Evolutionary conservation across 2,329 filamentous ascomycete species (phyloP).

Genomic region (Elsinoe australis): DNA sequence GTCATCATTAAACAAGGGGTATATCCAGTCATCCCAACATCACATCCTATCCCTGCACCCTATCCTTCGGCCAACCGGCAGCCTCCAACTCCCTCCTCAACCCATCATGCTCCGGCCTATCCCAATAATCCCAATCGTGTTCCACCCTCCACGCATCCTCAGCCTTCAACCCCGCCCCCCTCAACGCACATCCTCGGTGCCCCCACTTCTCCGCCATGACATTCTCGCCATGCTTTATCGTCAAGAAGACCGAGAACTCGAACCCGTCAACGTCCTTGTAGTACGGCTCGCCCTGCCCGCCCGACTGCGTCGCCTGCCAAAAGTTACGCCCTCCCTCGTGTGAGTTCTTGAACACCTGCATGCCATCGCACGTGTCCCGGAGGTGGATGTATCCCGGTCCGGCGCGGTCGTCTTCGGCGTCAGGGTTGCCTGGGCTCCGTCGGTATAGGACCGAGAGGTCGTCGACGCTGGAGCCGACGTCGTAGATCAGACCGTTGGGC

Average conservation of each 20-base stretch:
- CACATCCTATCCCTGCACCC: background rate
- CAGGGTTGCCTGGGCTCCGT: background rate
- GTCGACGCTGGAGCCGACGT: background rate
- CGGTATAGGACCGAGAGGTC: background rate
- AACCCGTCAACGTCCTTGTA: background rate
- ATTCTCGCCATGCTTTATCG: background rate
- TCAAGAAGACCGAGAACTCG: background rate
- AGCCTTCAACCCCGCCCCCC: background rate
- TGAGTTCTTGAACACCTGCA: background rate
- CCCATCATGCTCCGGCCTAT: background rate
- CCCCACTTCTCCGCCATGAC: constrained; percentile 13
- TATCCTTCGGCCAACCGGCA: no score
- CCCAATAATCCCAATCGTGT: background rate
- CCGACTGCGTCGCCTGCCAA: background rate
- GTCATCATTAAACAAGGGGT: no score
- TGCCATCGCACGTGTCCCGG: background rate
- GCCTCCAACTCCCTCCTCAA: background rate
- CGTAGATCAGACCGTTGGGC: background rate
- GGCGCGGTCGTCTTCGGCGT: no score
- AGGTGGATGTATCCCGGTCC: background rate
- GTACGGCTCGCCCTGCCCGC: background rate
- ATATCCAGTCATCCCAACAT: background rate
- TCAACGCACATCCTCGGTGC: constrained; percentile 1
- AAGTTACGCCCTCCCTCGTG: background rate
- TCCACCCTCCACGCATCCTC: constrained; percentile 5